phyloP scores from a whole-genome alignment of 2,329 filamentous ascomycete species.

The Exophiala phaeomuriformis region DNA sequence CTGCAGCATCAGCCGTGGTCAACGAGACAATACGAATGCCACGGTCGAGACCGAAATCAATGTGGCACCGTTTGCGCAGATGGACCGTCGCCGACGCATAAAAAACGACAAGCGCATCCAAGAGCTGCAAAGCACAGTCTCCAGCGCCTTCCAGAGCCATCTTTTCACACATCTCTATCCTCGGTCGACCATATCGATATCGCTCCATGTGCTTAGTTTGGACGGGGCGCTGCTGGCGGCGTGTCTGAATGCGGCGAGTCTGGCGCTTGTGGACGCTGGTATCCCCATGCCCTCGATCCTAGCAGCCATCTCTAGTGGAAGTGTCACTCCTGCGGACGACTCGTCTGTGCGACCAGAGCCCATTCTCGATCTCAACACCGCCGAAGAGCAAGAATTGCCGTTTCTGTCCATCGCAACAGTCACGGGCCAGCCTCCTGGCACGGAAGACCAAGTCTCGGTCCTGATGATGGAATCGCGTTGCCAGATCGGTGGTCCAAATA shows the following conservation, averaged over 20 bases:
- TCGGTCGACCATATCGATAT: conserved; percentile 73
- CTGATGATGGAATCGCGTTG: conserved; percentile 82
- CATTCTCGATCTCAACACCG: conserved; percentile 39
- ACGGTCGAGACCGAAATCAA: conserved; percentile 27
- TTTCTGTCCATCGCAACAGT: conserved; percentile 79
- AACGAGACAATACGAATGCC: conserved; percentile 26
- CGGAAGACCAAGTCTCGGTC: conserved; percentile 58
- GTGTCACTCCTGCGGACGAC: conserved; percentile 34
- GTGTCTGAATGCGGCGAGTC: conserved; percentile 81
- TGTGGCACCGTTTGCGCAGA: conserved; percentile 26
- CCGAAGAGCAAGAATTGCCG: conserved; percentile 65
- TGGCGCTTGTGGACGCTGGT: conserved; percentile 89
- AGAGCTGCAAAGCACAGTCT: conserved; percentile 73
- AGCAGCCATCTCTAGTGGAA: conserved; percentile 78
- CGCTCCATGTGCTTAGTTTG: conserved; percentile 78
- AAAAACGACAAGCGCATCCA: conserved; percentile 32
- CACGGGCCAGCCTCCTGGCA: conserved; percentile 54
- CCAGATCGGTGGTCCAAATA: conserved; percentile 51
- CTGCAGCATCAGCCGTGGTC: conserved; percentile 19
- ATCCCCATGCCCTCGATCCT: conserved; percentile 93
- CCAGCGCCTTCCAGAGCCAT: conserved; percentile 66
- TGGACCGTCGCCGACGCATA: conserved; percentile 23
- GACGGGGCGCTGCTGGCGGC: conserved; percentile 87
- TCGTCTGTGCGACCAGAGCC: conserved; percentile 31
- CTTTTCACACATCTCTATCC: conserved; percentile 85